Conservation (phyloP, 345 rosid species). For the Gynandropsis gynandra region DNA sequence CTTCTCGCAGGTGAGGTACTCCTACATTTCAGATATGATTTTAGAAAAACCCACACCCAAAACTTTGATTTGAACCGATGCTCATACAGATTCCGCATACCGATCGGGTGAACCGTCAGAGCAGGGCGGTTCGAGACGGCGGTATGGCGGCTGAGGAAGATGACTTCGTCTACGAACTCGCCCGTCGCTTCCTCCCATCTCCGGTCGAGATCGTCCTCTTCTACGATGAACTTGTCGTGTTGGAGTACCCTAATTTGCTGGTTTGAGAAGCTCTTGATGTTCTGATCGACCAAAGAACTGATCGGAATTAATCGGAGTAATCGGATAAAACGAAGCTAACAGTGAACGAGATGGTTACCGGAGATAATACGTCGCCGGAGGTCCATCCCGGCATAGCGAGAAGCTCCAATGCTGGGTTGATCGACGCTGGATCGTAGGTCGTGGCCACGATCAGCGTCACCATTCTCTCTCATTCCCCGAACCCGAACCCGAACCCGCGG, state of each 20-base stretch:
- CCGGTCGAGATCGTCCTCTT: constrained; percentile 67
- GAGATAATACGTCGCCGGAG: constrained; percentile 36
- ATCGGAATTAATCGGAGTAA: neutral
- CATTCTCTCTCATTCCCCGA: no score
- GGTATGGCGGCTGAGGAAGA: constrained; percentile 87
- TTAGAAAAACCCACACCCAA: constrained; percentile 13
- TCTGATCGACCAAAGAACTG: constrained; percentile 26
- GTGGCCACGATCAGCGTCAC: constrained; percentile 77
- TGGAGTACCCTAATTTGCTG: constrained; percentile 54
- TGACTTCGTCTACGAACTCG: constrained; percentile 69
- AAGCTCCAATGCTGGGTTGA: constrained; percentile 75
- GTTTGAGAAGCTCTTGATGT: constrained; percentile 47
- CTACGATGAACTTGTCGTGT: constrained; percentile 54
- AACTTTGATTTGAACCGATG: neutral
- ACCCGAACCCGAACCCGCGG: no score
- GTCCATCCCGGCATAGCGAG: constrained; percentile 67
- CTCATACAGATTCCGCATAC: constrained; percentile 25
- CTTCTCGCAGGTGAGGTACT: constrained; percentile 78
- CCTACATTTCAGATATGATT: constrained; percentile 31
- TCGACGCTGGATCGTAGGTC: constrained; percentile 76
- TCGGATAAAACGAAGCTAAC: neutral
- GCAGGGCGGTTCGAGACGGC: constrained; percentile 94
- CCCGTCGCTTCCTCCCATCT: constrained; percentile 86
- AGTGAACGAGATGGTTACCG: constrained; percentile 28
- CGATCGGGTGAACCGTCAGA: constrained; percentile 81